A percentile compares a stretch with the other conserved stretches of the same genome.
These are phyloP conservation scores for Circinella umbellata DNA, from an alignment of 371 early-diverging fungal species.

Conservation along the genomic window DNA sequence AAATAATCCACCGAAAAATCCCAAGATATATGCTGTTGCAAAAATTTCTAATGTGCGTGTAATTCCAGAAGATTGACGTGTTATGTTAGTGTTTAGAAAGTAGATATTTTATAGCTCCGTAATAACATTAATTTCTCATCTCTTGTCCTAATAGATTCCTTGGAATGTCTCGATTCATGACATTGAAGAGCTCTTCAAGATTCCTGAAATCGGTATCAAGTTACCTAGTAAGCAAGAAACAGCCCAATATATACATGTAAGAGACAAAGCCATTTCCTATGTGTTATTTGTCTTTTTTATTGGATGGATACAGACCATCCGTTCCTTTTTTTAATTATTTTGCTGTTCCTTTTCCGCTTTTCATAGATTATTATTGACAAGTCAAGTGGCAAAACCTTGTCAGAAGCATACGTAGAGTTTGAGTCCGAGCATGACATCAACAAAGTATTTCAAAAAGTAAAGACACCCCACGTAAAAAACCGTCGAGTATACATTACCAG, in stretches of 20 bases:
- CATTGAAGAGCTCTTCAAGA: conserved; percentile 22
- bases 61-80: too few relatives aligned
- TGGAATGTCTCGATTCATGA: conserved; percentile 37
- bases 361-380: conserved; percentile 39
- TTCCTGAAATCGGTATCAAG: conserved; percentile 10
- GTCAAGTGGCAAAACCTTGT: conserved; percentile 54
- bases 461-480: conserved; percentile 22
- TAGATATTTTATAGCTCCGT: too few relatives aligned
- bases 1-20: neutral
- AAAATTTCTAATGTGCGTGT: conserved; percentile 28
- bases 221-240: conserved; percentile 23
- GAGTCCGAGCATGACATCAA: conserved; percentile 32
- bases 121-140: neutral
- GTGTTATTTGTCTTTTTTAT: too few relatives aligned
- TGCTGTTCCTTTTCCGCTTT: neutral
- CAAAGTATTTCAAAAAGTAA: conserved; percentile 57
- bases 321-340: neutral
- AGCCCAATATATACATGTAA: conserved; percentile 42
- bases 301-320: neutral
- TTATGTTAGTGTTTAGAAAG: too few relatives aligned
- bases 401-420: conserved; percentile 57
- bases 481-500: conserved; percentile 28
- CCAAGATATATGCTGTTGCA: conserved; percentile 18
- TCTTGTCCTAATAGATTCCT: conserved; percentile 29
- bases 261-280: neutral